phyloP scores from a whole-genome alignment of 2,329 filamentous ascomycete species.

The Zarea fungicola region DNA sequence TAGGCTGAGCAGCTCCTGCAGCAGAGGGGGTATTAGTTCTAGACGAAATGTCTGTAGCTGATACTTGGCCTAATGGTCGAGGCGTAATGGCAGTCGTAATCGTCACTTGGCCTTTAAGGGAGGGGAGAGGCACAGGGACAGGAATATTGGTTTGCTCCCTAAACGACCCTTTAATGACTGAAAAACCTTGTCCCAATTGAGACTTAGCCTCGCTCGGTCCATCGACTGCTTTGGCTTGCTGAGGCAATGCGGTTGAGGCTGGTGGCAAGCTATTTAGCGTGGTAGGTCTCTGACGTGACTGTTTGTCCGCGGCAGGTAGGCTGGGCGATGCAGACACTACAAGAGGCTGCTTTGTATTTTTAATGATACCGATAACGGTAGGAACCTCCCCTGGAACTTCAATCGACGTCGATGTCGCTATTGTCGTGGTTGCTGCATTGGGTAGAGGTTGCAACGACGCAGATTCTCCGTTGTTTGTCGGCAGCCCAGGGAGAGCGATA shows the following conservation, averaged over 20 bases:
- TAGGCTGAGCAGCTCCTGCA: not conserved
- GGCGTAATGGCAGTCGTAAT: slow-evolving; percentile 8
- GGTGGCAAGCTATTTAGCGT: too few relatives aligned
- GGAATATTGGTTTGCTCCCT: not conserved
- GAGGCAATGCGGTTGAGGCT: too few relatives aligned
- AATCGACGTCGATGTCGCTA: not conserved
- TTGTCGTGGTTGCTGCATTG: not conserved
- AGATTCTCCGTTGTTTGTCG: not conserved
- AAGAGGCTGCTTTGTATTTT: too few relatives aligned
- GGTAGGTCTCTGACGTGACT: too few relatives aligned
- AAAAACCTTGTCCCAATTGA: too few relatives aligned
- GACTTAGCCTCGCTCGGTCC: not conserved
- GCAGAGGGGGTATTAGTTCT: not conserved
- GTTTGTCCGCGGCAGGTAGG: too few relatives aligned
- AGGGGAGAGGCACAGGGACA: not conserved
- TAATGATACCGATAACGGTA: too few relatives aligned
- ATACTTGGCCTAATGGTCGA: too few relatives aligned
- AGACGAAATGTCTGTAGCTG: not conserved
- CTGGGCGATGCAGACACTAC: too few relatives aligned
- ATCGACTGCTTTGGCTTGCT: not conserved
- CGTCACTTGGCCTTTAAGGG: not conserved
- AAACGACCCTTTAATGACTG: not conserved
- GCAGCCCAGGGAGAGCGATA: slow-evolving; percentile 9
- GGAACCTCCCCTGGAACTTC: not conserved
- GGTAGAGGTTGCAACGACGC: slow-evolving; percentile 11